A percentile compares a stretch with the other conserved stretches of the same genome.
Conservation (phyloP, 176 grass and related monocot species). For the Luzula sylvatica region DNA sequence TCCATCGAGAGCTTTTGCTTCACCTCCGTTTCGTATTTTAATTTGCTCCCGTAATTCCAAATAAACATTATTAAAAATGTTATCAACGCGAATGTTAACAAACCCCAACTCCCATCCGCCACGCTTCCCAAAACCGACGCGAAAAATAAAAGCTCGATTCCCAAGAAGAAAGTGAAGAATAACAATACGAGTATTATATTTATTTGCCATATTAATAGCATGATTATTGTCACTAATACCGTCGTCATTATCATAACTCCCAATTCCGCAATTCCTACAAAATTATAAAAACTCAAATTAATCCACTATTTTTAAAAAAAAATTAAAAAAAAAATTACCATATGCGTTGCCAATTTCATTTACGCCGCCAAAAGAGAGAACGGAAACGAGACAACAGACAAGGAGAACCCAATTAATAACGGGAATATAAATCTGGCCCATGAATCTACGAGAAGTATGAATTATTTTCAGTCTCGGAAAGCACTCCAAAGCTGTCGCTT, state of each 20-base stretch:
- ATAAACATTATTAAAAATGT: constrained; percentile 78
- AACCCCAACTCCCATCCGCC: constrained; percentile 89
- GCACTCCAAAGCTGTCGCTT: constrained; percentile 88
- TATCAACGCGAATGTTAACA: constrained; percentile 72
- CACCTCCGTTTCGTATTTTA: constrained; percentile 96
- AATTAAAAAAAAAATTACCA: constrained; percentile 33
- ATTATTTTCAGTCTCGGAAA: constrained; percentile 97
- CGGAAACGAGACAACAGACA: constrained; percentile 73
- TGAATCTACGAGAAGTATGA: constrained; percentile 91
- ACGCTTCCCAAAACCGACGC: constrained; percentile 76
- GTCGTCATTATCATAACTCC: constrained; percentile 98
- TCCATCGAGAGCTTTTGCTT: constrained; percentile 93
- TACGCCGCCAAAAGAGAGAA: constrained; percentile 75
- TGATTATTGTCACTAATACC: constrained; percentile 87
- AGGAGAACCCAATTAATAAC: constrained; percentile 95
- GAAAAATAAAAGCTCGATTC: constrained; percentile 86
- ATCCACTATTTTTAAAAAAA: too few relatives aligned
- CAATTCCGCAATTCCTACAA: constrained; percentile 86
- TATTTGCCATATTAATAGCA: constrained; percentile 99
- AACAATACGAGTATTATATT: constrained; percentile 80
- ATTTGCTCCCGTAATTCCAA: constrained; percentile 96
- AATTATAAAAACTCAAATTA: too few relatives aligned
- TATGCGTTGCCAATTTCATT: constrained; percentile 99
- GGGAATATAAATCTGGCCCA: constrained; percentile 99
- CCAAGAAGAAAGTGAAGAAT: constrained; percentile 68